Conservation (phyloP, 208 protist genomes). For the Leishmania martiniquensis region DNA sequence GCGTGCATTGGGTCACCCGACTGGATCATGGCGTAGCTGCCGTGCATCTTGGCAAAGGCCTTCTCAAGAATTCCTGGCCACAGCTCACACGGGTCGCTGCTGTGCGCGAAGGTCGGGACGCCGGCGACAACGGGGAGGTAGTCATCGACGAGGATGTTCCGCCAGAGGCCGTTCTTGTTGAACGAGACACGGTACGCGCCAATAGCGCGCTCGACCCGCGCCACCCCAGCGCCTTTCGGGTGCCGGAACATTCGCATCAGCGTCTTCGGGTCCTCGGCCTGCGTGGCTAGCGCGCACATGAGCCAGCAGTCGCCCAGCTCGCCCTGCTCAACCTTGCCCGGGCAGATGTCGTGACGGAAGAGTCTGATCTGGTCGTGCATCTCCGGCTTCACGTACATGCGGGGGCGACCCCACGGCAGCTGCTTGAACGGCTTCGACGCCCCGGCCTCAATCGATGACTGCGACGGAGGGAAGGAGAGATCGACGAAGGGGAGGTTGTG, state of each 20-base stretch:
- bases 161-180: conserved; percentile 91
- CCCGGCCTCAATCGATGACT: conserved; percentile 52
- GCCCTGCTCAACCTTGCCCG: conserved; percentile 67
- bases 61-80: conserved; percentile 91
- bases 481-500: conserved; percentile 76
- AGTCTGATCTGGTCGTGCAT: conserved; percentile 72
- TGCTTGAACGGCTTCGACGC: conserved; percentile 45
- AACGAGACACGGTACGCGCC: conserved; percentile 90
- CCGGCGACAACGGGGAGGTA: conserved; percentile 75
- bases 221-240: conserved; percentile 49
- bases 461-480: conserved; percentile 70
- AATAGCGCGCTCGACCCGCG: conserved; percentile 52
- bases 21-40: conserved; percentile 80
- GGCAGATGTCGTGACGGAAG: conserved; percentile 70
- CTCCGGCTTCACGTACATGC: conserved; percentile 64
- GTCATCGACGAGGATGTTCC: conserved; percentile 86
- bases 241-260: conserved; percentile 79
- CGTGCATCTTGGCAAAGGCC: conserved; percentile 91
- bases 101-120: conserved; percentile 56
- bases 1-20: conserved; percentile 90
- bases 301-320: conserved; percentile 90
- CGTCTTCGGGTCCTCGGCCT: conserved; percentile 50
- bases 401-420: conserved; percentile 76
- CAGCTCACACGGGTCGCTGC: conserved; percentile 78
- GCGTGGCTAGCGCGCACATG: conserved; percentile 77